These are phyloP conservation scores for Entoloma clypeatum DNA, from an alignment of 1,284 basidiomycete genomes.

Conservation along the genomic window DNA sequence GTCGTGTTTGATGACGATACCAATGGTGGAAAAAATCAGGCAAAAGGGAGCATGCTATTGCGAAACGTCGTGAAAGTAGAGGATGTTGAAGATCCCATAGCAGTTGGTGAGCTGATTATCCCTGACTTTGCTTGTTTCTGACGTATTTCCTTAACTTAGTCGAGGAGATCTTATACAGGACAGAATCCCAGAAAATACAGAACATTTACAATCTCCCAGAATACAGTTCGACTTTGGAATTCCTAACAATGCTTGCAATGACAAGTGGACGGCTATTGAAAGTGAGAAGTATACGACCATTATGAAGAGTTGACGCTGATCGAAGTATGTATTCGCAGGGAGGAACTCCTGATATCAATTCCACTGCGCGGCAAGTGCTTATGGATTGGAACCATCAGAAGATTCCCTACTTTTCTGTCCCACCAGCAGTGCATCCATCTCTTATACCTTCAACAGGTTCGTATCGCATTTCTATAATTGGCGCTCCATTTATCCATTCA, in stretches of 20 bases:
- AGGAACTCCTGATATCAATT: slow-evolving; percentile 86
- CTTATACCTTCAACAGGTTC: slow-evolving; percentile 56
- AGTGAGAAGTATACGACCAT: slow-evolving; percentile 39
- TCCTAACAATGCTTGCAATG: slow-evolving; percentile 89
- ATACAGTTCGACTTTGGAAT: slow-evolving; percentile 73
- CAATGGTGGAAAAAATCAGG: slow-evolving; percentile 44
- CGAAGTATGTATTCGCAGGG: slow-evolving; percentile 47
- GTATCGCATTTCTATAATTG: slow-evolving; percentile 5
- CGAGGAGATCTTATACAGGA: slow-evolving; percentile 78
- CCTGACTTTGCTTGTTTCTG: background rate
- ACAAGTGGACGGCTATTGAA: slow-evolving; percentile 83
- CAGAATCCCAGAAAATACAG: slow-evolving; percentile 64
- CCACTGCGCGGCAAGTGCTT: slow-evolving; percentile 82
- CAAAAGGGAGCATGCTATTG: slow-evolving; percentile 72
- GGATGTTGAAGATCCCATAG: slow-evolving; percentile 86
- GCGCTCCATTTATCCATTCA: background rate
- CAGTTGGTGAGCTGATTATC: slow-evolving; percentile 53
- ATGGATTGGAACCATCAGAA: slow-evolving; percentile 97
- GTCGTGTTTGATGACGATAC: slow-evolving; percentile 81
- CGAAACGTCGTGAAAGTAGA: slow-evolving; percentile 93
- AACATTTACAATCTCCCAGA: slow-evolving; percentile 81
- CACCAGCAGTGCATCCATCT: slow-evolving; percentile 77
- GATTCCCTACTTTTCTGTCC: slow-evolving; percentile 84
- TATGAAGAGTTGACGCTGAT: no score
- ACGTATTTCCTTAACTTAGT: slow-evolving; percentile 42